Percentiles rank a stretch among this genome's conserved stretches.
Conservation (phyloP, 148 eudicot species). For the Suaeda aralocaspica region DNA sequence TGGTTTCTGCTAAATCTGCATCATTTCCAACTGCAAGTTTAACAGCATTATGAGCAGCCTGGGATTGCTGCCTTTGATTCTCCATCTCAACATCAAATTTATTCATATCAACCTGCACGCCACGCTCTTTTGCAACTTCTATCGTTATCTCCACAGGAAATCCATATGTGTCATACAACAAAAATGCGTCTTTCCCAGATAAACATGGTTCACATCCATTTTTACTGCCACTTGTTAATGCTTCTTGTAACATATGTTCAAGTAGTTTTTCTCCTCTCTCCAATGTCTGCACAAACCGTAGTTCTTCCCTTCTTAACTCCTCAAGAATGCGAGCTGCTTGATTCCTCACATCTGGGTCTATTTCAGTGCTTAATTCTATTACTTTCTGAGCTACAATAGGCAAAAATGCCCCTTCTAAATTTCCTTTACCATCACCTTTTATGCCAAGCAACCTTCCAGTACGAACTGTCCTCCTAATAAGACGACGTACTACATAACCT, state of each 20-base stretch:
- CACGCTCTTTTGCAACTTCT: conserved; percentile 85
- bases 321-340: conserved; percentile 67
- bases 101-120: conserved; percentile 66
- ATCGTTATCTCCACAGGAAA: conserved; percentile 93
- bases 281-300: conserved; percentile 76
- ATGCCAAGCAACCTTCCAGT: conserved; percentile 85
- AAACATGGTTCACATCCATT: conserved; percentile 54
- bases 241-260: conserved; percentile 67
- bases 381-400: conserved; percentile 75
- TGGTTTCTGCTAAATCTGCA: conserved; percentile 48
- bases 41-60: conserved; percentile 89
- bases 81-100: conserved; percentile 85
- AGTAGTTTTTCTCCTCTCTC: conserved; percentile 97
- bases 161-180: conserved; percentile 86
- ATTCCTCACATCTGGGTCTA: conserved; percentile 66
- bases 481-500: conserved; percentile 88
- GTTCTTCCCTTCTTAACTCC: conserved; percentile 81
- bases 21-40: conserved; percentile 72
- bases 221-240: conserved; percentile 36
- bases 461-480: conserved; percentile 91
- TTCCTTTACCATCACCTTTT: conserved; percentile 61
- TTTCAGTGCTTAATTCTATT: conserved; percentile 64
- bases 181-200: conserved; percentile 90
- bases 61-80: conserved; percentile 91
- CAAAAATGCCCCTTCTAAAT: conserved; percentile 76